A percentile compares a stretch with the other conserved stretches of the same genome.
Evolutionary conservation across 1,284 basidiomycete species (phyloP).

Genomic region (Microbotryomycetes sp.): DNA sequence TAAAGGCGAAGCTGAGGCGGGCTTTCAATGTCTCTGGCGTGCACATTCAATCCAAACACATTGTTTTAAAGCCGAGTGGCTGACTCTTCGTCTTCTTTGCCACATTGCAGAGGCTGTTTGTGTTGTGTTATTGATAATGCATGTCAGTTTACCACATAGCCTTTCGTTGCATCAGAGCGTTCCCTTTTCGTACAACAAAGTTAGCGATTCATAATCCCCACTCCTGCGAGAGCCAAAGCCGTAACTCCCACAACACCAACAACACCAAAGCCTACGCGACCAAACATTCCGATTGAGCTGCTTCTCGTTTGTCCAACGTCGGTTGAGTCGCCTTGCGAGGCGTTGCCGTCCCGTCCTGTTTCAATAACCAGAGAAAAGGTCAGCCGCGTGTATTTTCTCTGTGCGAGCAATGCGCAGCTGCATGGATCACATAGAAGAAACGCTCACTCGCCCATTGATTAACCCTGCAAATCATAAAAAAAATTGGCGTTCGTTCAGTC

Average conservation of each 20-base stretch:
- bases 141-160: neutral
- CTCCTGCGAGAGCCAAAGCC: neutral
- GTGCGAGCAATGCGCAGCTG: neutral
- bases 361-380: neutral
- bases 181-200: no score
- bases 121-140: neutral
- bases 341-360: neutral
- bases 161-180: neutral
- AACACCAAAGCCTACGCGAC: neutral
- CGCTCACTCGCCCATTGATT: slow-evolving; percentile 26
- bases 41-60: no score
- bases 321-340: neutral
- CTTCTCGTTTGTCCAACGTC: neutral
- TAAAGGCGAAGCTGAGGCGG: neutral
- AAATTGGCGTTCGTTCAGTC: neutral
- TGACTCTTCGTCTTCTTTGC: neutral
- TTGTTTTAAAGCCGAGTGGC: no score
- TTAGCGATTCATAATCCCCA: neutral
- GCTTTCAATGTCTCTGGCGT: no score
- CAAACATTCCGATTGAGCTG: neutral
- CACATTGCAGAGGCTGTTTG: no score
- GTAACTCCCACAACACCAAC: neutral
- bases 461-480: neutral
- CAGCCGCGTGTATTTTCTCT: neutral
- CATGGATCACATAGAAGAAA: no score